Evolutionary conservation across 805 yeast genomes (phyloP), one percentile per base, ranked within the genome.

Genomic region (Kuraishia cidri): DNA sequence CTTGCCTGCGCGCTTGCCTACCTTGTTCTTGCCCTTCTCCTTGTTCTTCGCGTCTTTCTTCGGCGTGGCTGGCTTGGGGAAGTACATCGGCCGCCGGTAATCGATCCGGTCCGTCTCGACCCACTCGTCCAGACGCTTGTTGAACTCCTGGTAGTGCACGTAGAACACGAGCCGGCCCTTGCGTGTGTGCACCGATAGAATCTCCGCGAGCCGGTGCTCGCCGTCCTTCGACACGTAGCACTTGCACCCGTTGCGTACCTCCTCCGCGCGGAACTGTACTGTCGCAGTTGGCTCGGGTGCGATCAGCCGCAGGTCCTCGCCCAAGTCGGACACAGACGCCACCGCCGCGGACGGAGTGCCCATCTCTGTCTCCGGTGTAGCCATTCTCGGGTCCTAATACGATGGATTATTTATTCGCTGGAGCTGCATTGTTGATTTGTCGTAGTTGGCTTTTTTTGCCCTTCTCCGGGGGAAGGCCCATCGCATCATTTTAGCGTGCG

Each of bases 121-220:
- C 97, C 97, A 90, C 55, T 92, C 98, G 60, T 92, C 99, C 44
- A 92, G 68, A 55, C 99, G 81, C 56, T 92, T 92, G 63, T 92
- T 92, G 64, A 79, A 92, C 44, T 88, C 95, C 33, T 77, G 85
- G 59, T 87, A 92, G 56, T 92, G 99, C 20, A 92, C 95, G 52
- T 92, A 92, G 54, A 80, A 88, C 42, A 75, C 83, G 21, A 76
- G 74, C 39, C 81, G 72, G 10, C 88, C 85, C 51, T 86, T 80
- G 47, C 83, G 76, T 29, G 70, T 57, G 40, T 83, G 85, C 31
- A 75, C 69, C 13, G 88, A 85, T 29, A 92, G 60, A 27, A 92
- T 75, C 52, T 92, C 98, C 2, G 97, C 97, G 22, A 76, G 53
- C 39, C 96, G 65, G 39, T 67, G 70, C 41, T 80, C 87, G 19